phyloP scores from a whole-genome alignment of 768 basidiomycete genomes.

The Hemileccinum rubropunctum region DNA sequence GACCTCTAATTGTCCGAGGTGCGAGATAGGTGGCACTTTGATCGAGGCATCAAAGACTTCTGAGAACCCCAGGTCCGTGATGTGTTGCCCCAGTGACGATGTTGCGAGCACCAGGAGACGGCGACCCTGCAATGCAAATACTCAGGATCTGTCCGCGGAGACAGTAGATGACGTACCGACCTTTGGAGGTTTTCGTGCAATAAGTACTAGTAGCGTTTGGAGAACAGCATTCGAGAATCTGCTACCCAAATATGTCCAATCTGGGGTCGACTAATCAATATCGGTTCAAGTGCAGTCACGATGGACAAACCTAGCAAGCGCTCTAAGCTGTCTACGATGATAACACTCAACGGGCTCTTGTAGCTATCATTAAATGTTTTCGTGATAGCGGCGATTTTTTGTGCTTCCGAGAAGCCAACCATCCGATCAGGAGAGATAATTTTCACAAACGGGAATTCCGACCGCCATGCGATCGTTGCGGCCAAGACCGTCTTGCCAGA shows the following conservation, averaged over 20 bases:
- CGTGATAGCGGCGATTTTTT: constrained; percentile 88
- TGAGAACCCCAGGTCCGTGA: constrained; percentile 85
- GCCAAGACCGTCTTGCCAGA: constrained; percentile 95
- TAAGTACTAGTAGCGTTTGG: constrained; percentile 85
- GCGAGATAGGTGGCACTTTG: constrained; percentile 77
- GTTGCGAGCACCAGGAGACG: constrained; percentile 92
- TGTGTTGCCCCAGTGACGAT: constrained; percentile 80
- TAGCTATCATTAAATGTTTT: constrained; percentile 95
- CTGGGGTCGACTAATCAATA: constrained; percentile 38
- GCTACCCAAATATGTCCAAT: constrained; percentile 97
- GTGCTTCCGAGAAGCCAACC: constrained; percentile 92
- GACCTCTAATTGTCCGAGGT: constrained; percentile 65
- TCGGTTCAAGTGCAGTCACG: background rate
- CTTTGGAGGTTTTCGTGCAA: constrained; percentile 90
- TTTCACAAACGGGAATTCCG: constrained; percentile 98
- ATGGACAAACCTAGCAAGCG: constrained; percentile 73
- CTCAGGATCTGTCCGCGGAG: constrained; percentile 6
- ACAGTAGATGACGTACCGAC: constrained; percentile 37
- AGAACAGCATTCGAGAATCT: constrained; percentile 93
- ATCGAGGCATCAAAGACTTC: constrained; percentile 89
- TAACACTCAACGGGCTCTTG: constrained; percentile 94
- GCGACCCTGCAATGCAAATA: constrained; percentile 59
- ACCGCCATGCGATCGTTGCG: constrained; percentile 89
- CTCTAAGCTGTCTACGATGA: constrained; percentile 95
- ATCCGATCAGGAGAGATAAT: constrained; percentile 93